Evolutionary conservation across 2,329 filamentous ascomycete species (phyloP).

Genomic region (Cytospora paraplurivora): DNA sequence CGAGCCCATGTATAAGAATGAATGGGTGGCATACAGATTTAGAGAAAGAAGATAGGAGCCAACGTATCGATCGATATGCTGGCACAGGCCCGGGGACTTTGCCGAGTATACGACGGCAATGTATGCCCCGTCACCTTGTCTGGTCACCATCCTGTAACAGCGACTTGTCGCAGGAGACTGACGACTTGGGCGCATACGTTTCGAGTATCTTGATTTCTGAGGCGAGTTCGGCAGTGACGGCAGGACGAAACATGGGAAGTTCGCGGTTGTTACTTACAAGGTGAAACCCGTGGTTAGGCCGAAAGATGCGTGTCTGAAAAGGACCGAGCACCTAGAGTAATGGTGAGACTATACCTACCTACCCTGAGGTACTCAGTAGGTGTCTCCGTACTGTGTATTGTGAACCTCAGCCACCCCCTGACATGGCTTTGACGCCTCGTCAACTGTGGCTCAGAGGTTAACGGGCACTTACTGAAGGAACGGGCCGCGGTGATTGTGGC

Average conservation of each 20-base stretch:
- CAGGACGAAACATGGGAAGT: neutral
- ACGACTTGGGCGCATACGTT: neutral
- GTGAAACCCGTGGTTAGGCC: too few species aligned
- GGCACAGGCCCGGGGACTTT: too few species aligned
- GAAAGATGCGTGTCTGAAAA: too few species aligned
- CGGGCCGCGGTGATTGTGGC: neutral
- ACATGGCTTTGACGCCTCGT: neutral
- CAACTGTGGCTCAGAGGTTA: neutral
- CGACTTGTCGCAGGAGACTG: neutral
- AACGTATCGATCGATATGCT: too few species aligned
- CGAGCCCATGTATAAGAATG: too few species aligned
- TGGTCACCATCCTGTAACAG: neutral
- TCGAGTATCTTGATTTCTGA: neutral
- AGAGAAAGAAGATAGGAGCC: too few species aligned
- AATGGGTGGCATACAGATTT: too few species aligned
- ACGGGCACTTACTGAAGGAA: neutral
- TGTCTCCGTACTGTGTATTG: neutral
- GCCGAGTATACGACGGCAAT: neutral
- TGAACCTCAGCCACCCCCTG: neutral
- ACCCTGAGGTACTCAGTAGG: too few species aligned
- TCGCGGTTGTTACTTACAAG: too few species aligned
- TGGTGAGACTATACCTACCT: too few species aligned
- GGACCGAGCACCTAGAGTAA: too few species aligned
- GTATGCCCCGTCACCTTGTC: neutral
- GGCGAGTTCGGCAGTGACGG: neutral